Evolutionary conservation across 306 rosid genomes (phyloP), one percentile per base, ranked within the genome.

Genomic region (Vigna radiata): DNA sequence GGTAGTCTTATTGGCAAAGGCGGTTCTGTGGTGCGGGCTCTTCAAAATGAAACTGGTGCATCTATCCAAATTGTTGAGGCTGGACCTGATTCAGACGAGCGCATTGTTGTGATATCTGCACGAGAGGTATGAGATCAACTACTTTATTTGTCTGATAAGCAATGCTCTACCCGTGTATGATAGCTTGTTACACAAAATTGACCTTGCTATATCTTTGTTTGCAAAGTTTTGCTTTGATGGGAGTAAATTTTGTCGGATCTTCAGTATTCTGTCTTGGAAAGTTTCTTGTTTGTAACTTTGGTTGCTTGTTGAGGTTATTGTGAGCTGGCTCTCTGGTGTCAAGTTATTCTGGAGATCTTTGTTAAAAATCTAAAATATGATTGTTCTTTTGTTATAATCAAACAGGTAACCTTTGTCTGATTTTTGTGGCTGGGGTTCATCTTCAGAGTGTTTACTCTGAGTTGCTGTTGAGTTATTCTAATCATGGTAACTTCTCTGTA

Each of bases 1-100:
- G 98, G 98, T 76, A 88, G 91, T 82, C 84, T 93, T 78, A 93
- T 91, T 60, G 97, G 98, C 81, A 93, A 93, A 87, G 98, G 98
- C 68, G 98, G 96, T 77, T 85, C 90, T 29, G 50, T 89, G 36
- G 89, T 93, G 73, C 89, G 97, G 55, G 82, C 86, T 74, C 60
- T 93, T 85, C 97, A 93, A 77, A 89, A 44, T 60, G 98, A 93
- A 73, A 93, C 98, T 8, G 97, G 98, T 68, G 98, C 97, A 48
- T 87, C 86, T 72, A 88, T 93, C 72, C 93, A 91, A 90, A 84
- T 93, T 62, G 93, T 78, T 55, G 98, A 93, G 72, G 83, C 86
- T 63, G 87, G 86, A 52, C 82, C 91, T n/a, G 90, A 91, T 71
- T 88, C 89, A 2, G 95, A 93, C 25, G 98, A 93, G 75, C 95